Base-by-base conservation (phyloP, 1,284 basidiomycete genomes). In the Moesziomyces antarcticus region DNA sequence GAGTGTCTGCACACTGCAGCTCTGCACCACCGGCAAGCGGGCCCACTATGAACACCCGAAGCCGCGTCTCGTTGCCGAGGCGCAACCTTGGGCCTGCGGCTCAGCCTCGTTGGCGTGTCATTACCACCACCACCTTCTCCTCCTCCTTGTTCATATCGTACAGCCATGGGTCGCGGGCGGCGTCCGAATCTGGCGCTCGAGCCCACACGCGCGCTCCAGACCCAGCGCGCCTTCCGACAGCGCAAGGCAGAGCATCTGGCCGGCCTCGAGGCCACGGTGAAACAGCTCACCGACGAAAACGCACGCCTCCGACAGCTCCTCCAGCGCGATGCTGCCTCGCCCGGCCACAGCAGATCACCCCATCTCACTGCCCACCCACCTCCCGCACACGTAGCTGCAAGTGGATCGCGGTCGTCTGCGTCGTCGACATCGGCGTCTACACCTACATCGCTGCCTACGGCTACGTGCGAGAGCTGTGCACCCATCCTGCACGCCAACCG, bases 151-250 rank as follows among this genome's bases (percentile, higher is more conserved):
- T 14, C 30, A 0, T 9, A 30, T 30, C 7, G 30, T 33, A 37
- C 47, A 48, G 56, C 10, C 18, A 78, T 78, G 75, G 66, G 64
- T 35, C 66, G 77, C 14, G 77, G 77, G 13, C 37, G 77, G 10
- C 50, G 75, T 3, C 74, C 74, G 35, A 74, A 78, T 42, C 21
- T 72, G 20, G 53, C 74, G 1, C 58, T 78, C 0, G 77, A 78
- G 60, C 77, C 77, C 0, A 77, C 74, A 14, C 49, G 74, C 3
- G 64, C 73, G 4, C 56, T 78, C 0, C 72, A 77, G 35, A 77
- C 77, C 1, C 75, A 77, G 35, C 56, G 75, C 0, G 75, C 71
- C 2, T 78, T 78, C 41, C 71, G 77, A 13, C 66, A 77, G 41
- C 74, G 77, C 27, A 71, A 72, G 51, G 77, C 77, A 2, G 68